Evolutionary conservation across 371 early-diverging fungal genomes (phyloP).

Genomic region (Basidiobolus meristosporus): DNA sequence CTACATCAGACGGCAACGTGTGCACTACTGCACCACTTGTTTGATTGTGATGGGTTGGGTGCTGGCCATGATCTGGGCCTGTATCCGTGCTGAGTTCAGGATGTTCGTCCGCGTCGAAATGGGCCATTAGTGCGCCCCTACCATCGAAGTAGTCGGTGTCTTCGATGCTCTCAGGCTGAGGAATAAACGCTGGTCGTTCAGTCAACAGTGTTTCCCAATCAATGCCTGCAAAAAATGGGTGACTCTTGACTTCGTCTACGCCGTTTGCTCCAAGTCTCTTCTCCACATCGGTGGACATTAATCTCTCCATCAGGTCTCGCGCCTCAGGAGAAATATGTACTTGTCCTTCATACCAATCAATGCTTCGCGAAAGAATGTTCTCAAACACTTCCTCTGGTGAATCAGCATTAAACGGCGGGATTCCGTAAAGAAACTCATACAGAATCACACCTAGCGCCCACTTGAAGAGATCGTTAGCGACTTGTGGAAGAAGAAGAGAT

Average conservation of each 20-base stretch:
- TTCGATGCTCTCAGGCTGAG: constrained; percentile 49
- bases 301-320: constrained; percentile 63
- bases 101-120: constrained; percentile 2
- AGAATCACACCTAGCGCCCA: constrained; percentile 84
- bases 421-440: constrained; percentile 74
- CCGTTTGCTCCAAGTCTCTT: constrained; percentile 50
- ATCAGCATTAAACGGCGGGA: constrained; percentile 77
- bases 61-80: too few relatives aligned
- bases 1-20: neutral
- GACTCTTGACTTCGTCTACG: constrained; percentile 34
- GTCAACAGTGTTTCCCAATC: constrained; percentile 49
- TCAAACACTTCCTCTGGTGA: constrained; percentile 72
- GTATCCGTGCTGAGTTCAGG: neutral
- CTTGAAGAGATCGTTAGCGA: too few relatives aligned
- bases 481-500: too few relatives aligned
- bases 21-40: neutral
- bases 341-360: constrained; percentile 47
- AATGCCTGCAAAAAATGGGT: constrained; percentile 38
- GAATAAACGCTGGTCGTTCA: constrained; percentile 64
- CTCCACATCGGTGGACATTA: constrained; percentile 60
- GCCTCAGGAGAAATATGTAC: constrained; percentile 63
- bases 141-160: constrained; percentile 89
- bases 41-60: constrained; percentile 5
- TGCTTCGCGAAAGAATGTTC: constrained; percentile 50
- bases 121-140: constrained; percentile 1